Base-by-base conservation (phyloP, 164 flowering plant species). In the Stephania yunnanensis region DNA sequence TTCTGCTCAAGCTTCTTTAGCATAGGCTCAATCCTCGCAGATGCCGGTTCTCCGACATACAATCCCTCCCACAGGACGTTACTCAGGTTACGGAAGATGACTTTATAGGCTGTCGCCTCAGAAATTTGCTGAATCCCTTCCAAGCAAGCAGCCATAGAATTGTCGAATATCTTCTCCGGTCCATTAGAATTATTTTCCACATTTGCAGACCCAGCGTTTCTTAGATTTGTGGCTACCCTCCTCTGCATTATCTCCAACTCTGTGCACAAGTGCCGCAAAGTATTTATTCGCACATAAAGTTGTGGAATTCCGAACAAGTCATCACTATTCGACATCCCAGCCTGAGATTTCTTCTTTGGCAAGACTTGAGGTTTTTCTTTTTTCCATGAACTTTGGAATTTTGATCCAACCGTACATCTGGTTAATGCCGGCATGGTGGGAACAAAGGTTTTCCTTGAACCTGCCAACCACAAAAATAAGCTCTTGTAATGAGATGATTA, bases 361-460 rank as follows among this genome's bases (percentile, higher is more conserved):
- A 79, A 70, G 50, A 46, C 65, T 30, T 82, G 85, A 11, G 81
- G 72, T 75, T 84, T 88, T 20, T 95, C 99, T 84, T 94, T 96
- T 85, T 89, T 96, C 79, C 83, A 91, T 25, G 86, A 87, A 30
- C 88, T 85, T 71, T 87, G 88, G 70, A 93, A 87, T 79, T 89
- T 92, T 71, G 97, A 84, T 42, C 86, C 97, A 0, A 78, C 83
- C 12, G 90, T 81, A 74, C 98, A 96, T 86, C 99, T 86, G 63
- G 98, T 94, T 83, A 96, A 78, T 66, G 97, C 91, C 11, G 99
- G 99, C 95, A 96, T 82, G 1, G 92, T 83, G 31, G 99, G 99
- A 46, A 88, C 71, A 76, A 80, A 96, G 46, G 90, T 87, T 76
- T 75, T 96, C 74, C 89, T 78, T 46, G 97, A 87, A 64, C 99